Conservation (phyloP, 208 protist genomes). For the Trypanosoma lewisi region DNA sequence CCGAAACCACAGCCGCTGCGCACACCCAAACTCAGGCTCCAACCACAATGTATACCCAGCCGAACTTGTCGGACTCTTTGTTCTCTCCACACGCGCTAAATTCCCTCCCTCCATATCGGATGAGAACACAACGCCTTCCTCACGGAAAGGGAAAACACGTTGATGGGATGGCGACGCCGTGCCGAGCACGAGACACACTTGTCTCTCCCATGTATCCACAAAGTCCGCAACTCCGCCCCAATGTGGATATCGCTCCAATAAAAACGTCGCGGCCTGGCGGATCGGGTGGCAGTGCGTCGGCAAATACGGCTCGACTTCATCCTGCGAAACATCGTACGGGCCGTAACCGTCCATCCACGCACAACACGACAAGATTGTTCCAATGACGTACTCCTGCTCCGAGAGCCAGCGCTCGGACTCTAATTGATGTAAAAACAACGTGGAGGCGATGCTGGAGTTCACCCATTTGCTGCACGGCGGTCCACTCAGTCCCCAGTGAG, state of each 20-base stretch:
- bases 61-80: conserved; percentile 28
- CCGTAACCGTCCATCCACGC: conserved; percentile 16
- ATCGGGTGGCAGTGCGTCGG: conserved; percentile 57
- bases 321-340: neutral
- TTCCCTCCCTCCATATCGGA: conserved; percentile 83
- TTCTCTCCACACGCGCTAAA: conserved; percentile 70
- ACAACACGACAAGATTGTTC: conserved; percentile 62
- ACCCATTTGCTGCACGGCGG: neutral
- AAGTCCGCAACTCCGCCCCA: conserved; percentile 54
- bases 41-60: conserved; percentile 67
- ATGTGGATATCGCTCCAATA: conserved; percentile 47
- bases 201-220: conserved; percentile 60
- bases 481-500: neutral
- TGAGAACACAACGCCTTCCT: conserved; percentile 54
- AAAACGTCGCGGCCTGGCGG: conserved; percentile 36
- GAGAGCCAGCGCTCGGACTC: conserved; percentile 74
- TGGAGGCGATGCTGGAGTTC: neutral
- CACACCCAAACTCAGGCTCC: conserved; percentile 61
- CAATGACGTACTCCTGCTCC: conserved; percentile 86
- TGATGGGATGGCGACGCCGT: conserved; percentile 65
- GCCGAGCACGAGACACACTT: conserved; percentile 67
- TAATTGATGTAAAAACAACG: conserved; percentile 45
- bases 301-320: conserved; percentile 28
- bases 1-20: conserved; percentile 88
- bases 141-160: conserved; percentile 43